Percentiles rank a stretch among this genome's conserved stretches.
These are phyloP conservation scores for Orbilia blumenaviensis DNA, from an alignment of 2,329 filamentous ascomycete species.

Conservation along the genomic window DNA sequence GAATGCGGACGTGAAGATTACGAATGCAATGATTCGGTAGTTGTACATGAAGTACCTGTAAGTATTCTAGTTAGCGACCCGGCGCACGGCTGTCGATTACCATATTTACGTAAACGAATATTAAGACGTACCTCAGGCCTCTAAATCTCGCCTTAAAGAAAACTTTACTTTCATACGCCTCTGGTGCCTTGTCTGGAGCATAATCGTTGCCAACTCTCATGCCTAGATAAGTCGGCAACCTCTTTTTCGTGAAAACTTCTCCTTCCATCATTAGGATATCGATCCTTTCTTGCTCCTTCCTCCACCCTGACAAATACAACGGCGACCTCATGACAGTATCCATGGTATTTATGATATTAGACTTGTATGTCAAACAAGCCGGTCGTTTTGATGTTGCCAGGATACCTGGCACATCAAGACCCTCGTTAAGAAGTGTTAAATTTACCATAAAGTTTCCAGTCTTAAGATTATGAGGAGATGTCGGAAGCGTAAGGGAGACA, in stretches of 20 bases:
- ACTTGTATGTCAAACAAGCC: slow-evolving; percentile 80
- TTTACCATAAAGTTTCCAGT: slow-evolving; percentile 96
- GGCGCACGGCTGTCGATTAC: background rate
- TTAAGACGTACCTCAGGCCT: slow-evolving; percentile 70
- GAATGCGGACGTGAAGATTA: slow-evolving; percentile 75
- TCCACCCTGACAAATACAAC: slow-evolving; percentile 52
- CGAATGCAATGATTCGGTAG: slow-evolving; percentile 76
- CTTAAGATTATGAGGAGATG: slow-evolving; percentile 76
- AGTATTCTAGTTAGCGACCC: slow-evolving; percentile 23
- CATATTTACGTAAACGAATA: slow-evolving; percentile 10
- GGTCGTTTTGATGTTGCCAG: slow-evolving; percentile 75
- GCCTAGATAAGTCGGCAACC: slow-evolving; percentile 24
- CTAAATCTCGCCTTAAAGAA: slow-evolving; percentile 54
- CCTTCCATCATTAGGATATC: slow-evolving; percentile 53
- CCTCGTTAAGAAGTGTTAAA: slow-evolving; percentile 70
- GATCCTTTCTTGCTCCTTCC: slow-evolving; percentile 54
- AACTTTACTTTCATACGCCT: slow-evolving; percentile 54
- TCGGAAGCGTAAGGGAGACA: slow-evolving; percentile 78
- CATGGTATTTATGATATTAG: slow-evolving; percentile 67
- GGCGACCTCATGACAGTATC: slow-evolving; percentile 55
- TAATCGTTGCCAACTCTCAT: slow-evolving; percentile 28
- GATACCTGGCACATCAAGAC: slow-evolving; percentile 61
- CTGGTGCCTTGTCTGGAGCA: slow-evolving; percentile 39
- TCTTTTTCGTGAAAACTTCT: slow-evolving; percentile 32
- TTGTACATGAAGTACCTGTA: slow-evolving; percentile 85